Conservation (phyloP, 2,329 filamentous ascomycete genomes). For the Diaporthe destruens region DNA sequence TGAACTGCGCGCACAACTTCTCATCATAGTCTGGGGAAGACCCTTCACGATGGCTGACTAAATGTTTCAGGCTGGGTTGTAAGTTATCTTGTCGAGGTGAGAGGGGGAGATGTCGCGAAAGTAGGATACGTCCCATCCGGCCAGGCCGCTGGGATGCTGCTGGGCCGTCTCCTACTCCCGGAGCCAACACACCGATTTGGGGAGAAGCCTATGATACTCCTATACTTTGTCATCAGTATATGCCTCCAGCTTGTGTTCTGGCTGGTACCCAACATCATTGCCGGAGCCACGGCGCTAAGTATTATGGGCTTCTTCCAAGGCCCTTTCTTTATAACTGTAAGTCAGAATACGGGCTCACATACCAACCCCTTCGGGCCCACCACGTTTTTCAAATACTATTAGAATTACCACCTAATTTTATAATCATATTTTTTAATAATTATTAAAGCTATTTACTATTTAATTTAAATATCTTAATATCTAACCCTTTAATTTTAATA, state of each 20-base stretch:
- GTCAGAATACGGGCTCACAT: too few species aligned
- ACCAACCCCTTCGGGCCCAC: too few species aligned
- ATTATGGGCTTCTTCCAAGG: slow-evolving; percentile 67
- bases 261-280: slow-evolving; percentile 55
- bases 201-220: slow-evolving; percentile 67
- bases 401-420: too few species aligned
- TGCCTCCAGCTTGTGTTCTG: slow-evolving; percentile 71
- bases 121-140: slow-evolving; percentile 74
- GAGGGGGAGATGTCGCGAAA: slow-evolving; percentile 65
- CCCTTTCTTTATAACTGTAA: slow-evolving; percentile 65
- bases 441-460: too few species aligned
- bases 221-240: slow-evolving; percentile 65
- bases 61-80: slow-evolving; percentile 67
- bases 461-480: too few species aligned
- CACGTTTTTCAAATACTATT: too few species aligned
- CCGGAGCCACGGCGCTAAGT: slow-evolving; percentile 62
- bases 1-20: not conserved
- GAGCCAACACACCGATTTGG: slow-evolving; percentile 72
- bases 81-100: slow-evolving; percentile 72
- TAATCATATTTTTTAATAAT: too few species aligned
- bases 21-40: not conserved
- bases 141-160: slow-evolving; percentile 68
- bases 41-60: not conserved
- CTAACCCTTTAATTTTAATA: too few species aligned
- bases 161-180: slow-evolving; percentile 68